These are phyloP conservation scores for Micractinium sp. DNA, from an alignment of 139 green algal genomes.

Conservation along the genomic window DNA sequence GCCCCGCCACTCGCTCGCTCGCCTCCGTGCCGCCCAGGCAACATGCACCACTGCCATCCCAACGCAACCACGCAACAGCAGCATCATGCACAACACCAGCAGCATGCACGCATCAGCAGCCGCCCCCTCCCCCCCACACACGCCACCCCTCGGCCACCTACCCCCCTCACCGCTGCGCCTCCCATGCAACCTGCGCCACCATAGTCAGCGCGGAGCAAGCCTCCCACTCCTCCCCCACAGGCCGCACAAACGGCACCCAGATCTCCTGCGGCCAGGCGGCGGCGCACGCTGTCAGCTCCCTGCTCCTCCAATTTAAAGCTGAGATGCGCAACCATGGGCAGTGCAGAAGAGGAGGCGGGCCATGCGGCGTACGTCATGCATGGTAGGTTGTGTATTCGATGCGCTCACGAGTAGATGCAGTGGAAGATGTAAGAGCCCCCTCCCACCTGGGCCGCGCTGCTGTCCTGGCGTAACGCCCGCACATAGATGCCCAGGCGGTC, in stretches of 20 bases:
- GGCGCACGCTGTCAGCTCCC: too few species aligned
- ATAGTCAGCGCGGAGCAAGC: constrained; percentile 87
- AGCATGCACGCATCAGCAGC: background rate
- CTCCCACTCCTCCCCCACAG: constrained; percentile 84
- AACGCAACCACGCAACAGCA: too few species aligned
- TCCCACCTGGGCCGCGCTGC: constrained; percentile 34
- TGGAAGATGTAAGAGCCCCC: too few species aligned
- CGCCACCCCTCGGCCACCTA: background rate
- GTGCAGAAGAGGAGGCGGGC: too few species aligned
- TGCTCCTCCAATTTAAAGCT: too few species aligned
- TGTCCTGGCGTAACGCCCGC: constrained; percentile 40
- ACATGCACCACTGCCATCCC: too few species aligned
- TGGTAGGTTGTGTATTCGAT: too few species aligned
- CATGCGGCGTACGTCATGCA: too few species aligned
- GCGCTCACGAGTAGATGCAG: too few species aligned
- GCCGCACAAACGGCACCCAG: constrained; percentile 74
- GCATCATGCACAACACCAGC: background rate
- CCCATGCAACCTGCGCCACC: constrained; percentile 83
- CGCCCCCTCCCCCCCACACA: background rate
- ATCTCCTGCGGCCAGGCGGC: constrained; percentile 49
- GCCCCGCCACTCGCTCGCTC: background rate
- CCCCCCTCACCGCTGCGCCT: constrained; percentile 43
- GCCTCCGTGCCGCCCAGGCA: background rate
- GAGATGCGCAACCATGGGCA: too few species aligned
- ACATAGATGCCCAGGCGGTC: constrained; percentile 86